Percentiles rank a stretch among this genome's conserved stretches.
These are phyloP conservation scores for Pseudonitzschia delicatissima DNA, from an alignment of 108 stramenopile genomes.

Conservation along the genomic window DNA sequence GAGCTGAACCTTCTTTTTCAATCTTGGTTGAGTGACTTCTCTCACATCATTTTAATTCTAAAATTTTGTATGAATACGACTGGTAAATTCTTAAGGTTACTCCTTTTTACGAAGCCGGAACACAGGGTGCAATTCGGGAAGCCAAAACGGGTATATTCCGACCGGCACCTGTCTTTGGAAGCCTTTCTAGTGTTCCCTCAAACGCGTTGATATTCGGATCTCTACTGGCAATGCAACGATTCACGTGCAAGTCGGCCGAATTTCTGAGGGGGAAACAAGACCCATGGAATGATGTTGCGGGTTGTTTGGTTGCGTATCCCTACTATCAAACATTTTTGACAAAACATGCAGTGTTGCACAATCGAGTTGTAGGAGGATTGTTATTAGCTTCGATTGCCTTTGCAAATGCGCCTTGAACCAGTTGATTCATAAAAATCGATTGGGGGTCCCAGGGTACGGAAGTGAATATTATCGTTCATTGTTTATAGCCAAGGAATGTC, in stretches of 20 bases:
- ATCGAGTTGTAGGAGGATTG: slow-evolving; percentile 42
- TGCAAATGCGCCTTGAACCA: slow-evolving; percentile 32
- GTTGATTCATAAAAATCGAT: not conserved
- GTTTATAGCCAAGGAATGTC: too few species aligned
- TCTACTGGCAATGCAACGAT: slow-evolving; percentile 36
- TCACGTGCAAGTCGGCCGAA: slow-evolving; percentile 36
- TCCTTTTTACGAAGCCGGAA: slow-evolving; percentile 36
- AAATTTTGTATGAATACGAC: not conserved
- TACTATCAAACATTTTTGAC: slow-evolving; percentile 39
- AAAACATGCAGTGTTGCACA: slow-evolving; percentile 28
- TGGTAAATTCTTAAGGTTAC: slow-evolving; percentile 21
- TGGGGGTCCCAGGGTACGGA: too few species aligned
- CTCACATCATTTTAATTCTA: not conserved
- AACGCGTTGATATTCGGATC: slow-evolving; percentile 47
- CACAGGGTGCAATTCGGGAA: slow-evolving; percentile 25
- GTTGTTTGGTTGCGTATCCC: slow-evolving; percentile 38
- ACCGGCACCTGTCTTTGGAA: slow-evolving; percentile 35
- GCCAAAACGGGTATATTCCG: slow-evolving; percentile 32
- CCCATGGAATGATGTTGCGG: slow-evolving; percentile 34
- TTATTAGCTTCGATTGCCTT: slow-evolving; percentile 26
- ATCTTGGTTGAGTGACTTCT: not conserved
- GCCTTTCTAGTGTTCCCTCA: slow-evolving; percentile 28
- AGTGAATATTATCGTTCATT: too few species aligned
- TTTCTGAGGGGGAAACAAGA: slow-evolving; percentile 32
- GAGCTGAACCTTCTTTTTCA: not conserved